Evolutionary conservation across 1,284 basidiomycete species (phyloP).

Genomic region (Sanghuangporus weigelae): DNA sequence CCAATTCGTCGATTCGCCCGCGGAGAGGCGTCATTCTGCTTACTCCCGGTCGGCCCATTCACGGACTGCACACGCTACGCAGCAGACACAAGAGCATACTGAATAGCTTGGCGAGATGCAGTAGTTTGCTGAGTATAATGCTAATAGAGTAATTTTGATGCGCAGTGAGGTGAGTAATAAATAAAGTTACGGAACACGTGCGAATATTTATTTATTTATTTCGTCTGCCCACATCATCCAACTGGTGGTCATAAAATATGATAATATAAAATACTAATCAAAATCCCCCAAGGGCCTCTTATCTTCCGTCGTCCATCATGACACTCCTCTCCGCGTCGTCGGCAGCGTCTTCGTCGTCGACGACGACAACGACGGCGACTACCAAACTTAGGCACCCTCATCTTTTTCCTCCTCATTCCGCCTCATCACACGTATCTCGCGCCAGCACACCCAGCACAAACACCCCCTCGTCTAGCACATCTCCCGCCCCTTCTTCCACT

Average conservation of each 20-base stretch:
- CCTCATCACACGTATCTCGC: background rate
- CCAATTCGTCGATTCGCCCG: no score
- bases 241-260: no score
- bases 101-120: no score
- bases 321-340: background rate
- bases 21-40: no score
- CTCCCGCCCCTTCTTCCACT: background rate
- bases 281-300: background rate
- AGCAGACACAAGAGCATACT: no score
- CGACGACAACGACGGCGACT: constrained; percentile 5
- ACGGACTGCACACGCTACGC: no score
- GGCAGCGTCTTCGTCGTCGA: background rate
- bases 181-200: background rate
- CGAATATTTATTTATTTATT: background rate
- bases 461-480: background rate
- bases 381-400: background rate
- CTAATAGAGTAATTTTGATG: no score
- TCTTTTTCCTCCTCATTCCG: background rate
- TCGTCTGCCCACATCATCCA: background rate
- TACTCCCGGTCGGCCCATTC: no score
- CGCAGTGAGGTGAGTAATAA: background rate
- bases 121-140: background rate
- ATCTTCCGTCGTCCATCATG: background rate
- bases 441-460: background rate
- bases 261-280: background rate